These are phyloP conservation scores for Auricularia auricula-judae DNA, from an alignment of 768 basidiomycete genomes.

Conservation along the genomic window DNA sequence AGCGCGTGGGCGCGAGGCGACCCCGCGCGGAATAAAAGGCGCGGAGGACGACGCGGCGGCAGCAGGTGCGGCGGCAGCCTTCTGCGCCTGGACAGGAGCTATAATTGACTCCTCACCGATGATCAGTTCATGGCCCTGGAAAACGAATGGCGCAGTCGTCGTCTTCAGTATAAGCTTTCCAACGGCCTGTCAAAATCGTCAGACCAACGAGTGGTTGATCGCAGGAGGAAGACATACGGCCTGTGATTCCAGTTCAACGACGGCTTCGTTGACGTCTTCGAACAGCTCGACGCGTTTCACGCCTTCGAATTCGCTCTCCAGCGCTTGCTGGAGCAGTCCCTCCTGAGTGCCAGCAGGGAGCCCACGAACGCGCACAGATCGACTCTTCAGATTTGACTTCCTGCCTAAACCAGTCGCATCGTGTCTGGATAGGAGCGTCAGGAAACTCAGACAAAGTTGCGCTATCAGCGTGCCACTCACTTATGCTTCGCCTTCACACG, in stretches of 20 bases:
- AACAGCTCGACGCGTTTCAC: slow-evolving; percentile 73
- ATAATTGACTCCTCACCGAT: slow-evolving; percentile 38
- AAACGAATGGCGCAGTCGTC: slow-evolving; percentile 61
- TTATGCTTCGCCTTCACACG: slow-evolving; percentile 44
- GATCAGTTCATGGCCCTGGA: slow-evolving; percentile 48
- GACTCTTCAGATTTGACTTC: slow-evolving; percentile 45
- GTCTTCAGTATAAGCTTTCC: slow-evolving; percentile 63
- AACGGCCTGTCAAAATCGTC: slow-evolving; percentile 48
- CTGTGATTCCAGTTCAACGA: slow-evolving; percentile 25
- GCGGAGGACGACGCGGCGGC: slow-evolving; percentile 26
- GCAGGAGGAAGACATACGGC: slow-evolving; percentile 22
- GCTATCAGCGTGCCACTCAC: slow-evolving; percentile 23
- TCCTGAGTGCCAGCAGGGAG: slow-evolving; percentile 76
- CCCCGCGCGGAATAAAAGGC: slow-evolving; percentile 58
- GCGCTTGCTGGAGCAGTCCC: slow-evolving; percentile 77
- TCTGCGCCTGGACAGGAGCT: background rate
- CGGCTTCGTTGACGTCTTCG: slow-evolving; percentile 32
- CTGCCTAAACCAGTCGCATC: slow-evolving; percentile 37
- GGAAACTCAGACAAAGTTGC: background rate
- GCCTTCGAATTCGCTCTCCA: slow-evolving; percentile 59
- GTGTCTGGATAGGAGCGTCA: slow-evolving; percentile 24
- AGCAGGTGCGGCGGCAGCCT: background rate
- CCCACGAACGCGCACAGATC: slow-evolving; percentile 66
- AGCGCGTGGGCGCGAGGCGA: slow-evolving; percentile 56
- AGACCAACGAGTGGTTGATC: background rate